These are phyloP conservation scores for Neurospora cerealis DNA, from an alignment of 495 filamentous ascomycete species.

Conservation along the genomic window DNA sequence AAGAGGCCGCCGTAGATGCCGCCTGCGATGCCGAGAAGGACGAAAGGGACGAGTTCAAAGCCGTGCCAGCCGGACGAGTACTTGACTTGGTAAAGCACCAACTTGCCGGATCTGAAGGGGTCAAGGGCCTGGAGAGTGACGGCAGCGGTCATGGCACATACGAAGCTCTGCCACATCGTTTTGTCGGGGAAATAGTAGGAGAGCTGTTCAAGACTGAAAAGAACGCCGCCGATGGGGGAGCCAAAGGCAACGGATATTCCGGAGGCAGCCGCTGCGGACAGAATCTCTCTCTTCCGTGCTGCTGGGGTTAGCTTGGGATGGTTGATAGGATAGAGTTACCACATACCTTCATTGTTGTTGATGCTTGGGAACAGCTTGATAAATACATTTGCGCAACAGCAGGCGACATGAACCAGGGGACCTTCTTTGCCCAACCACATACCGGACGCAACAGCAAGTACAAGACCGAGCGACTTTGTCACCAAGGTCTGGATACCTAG, in stretches of 20 bases:
- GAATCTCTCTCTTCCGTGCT: slow-evolving; percentile 90
- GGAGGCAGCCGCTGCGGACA: slow-evolving; percentile 88
- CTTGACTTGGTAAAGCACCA: slow-evolving; percentile 93
- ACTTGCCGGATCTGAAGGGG: slow-evolving; percentile 90
- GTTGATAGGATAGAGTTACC: not conserved
- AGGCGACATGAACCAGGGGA: slow-evolving; percentile 92
- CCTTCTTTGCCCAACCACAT: slow-evolving; percentile 99
- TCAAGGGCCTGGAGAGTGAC: slow-evolving; percentile 88
- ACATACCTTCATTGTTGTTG: slow-evolving; percentile 75
- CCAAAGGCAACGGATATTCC: slow-evolving; percentile 97
- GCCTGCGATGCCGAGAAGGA: slow-evolving; percentile 77
- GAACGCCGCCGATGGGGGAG: slow-evolving; percentile 84
- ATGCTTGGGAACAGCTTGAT: slow-evolving; percentile 83
- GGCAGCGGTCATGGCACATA: slow-evolving; percentile 95
- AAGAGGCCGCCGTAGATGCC: slow-evolving; percentile 91
- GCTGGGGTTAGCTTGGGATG: slow-evolving; percentile 9
- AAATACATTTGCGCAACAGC: slow-evolving; percentile 91
- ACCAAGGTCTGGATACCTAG: slow-evolving; percentile 88
- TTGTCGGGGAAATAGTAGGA: slow-evolving; percentile 99
- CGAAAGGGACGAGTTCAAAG: slow-evolving; percentile 87
- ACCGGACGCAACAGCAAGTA: slow-evolving; percentile 87
- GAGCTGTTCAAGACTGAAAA: slow-evolving; percentile 92
- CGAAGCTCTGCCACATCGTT: slow-evolving; percentile 99
- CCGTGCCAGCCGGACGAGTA: slow-evolving; percentile 90
- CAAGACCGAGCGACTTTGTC: slow-evolving; percentile 86